Conservation (phyloP, 2,329 filamentous ascomycete species). For the Hymenotorrendiella dingleyae region DNA sequence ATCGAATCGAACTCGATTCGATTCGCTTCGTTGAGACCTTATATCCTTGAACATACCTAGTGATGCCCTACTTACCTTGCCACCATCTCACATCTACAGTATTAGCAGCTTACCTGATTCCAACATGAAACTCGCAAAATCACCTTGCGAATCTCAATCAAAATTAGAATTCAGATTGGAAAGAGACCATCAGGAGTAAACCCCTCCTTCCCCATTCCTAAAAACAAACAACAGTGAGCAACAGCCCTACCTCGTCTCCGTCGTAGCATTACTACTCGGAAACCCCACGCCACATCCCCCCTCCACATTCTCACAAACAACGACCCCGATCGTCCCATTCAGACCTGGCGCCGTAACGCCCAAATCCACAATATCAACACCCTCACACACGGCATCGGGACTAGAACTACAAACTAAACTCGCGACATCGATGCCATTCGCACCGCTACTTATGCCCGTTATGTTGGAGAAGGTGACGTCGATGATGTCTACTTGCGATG, state of each 20-base stretch:
- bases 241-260: background rate
- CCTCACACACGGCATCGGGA: constrained; percentile 49
- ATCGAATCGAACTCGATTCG: too few species aligned
- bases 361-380: constrained; percentile 50
- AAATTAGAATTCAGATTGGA: too few species aligned
- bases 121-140: too few species aligned
- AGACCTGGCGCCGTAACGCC: constrained; percentile 46
- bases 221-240: too few species aligned
- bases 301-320: constrained; percentile 46
- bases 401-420: constrained; percentile 50
- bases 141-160: too few species aligned
- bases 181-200: too few species aligned
- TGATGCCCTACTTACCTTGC: too few species aligned
- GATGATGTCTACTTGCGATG: constrained; percentile 52
- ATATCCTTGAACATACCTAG: too few species aligned
- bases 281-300: constrained; percentile 14
- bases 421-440: constrained; percentile 48
- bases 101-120: too few species aligned
- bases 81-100: too few species aligned
- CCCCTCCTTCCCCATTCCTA: too few species aligned
- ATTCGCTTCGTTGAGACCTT: too few species aligned
- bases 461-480: constrained; percentile 55
- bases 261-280: constrained; percentile 8
- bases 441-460: constrained; percentile 49
- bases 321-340: constrained; percentile 35